Conservation (phyloP, 2,329 filamentous ascomycete species). For the Ophiobolus disseminans region DNA sequence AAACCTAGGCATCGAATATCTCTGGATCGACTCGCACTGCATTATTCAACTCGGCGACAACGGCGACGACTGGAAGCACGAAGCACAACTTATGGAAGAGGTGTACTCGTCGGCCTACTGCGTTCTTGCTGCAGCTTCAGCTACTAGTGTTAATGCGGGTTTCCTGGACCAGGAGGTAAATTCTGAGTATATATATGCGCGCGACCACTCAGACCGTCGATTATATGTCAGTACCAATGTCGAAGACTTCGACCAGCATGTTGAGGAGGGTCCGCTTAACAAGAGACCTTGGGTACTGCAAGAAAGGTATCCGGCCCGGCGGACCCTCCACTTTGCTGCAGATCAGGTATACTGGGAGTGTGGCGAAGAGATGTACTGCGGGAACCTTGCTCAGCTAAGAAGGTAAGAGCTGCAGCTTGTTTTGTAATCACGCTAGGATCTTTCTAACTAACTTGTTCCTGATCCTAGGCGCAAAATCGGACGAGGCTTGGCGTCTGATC, state of each 20-base stretch:
- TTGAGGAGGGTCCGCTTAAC: conserved; percentile 9
- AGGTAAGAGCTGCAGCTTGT: too few relatives aligned
- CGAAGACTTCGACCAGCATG: conserved; percentile 13
- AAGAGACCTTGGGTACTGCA: conserved; percentile 16
- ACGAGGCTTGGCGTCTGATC: too few relatives aligned
- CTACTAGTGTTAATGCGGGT: conserved; percentile 3
- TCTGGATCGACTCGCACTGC: too few relatives aligned
- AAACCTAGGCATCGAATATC: too few relatives aligned
- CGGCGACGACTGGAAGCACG: conserved; percentile 5
- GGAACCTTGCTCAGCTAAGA: conserved; percentile 1
- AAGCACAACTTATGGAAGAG: conserved; percentile 5
- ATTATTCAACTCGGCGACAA: too few relatives aligned
- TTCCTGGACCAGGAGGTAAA: conserved; percentile 7
- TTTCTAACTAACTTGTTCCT: too few relatives aligned
- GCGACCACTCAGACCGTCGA: conserved; percentile 4
- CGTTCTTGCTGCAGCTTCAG: conserved; percentile 8
- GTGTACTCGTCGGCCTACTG: conserved; percentile 8
- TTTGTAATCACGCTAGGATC: too few relatives aligned
- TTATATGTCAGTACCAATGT: conserved; percentile 10
- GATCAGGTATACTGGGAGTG: conserved; percentile 14
- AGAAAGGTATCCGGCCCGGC: conserved; percentile 9
- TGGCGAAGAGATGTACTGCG: conserved; percentile 8
- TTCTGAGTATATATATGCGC: conserved; percentile 3
- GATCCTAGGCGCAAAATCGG: too few relatives aligned
- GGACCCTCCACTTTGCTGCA: conserved; percentile 13